Base-by-base conservation (phyloP, 805 yeast species). In the Ogataea nakhonphanomensis region DNA sequence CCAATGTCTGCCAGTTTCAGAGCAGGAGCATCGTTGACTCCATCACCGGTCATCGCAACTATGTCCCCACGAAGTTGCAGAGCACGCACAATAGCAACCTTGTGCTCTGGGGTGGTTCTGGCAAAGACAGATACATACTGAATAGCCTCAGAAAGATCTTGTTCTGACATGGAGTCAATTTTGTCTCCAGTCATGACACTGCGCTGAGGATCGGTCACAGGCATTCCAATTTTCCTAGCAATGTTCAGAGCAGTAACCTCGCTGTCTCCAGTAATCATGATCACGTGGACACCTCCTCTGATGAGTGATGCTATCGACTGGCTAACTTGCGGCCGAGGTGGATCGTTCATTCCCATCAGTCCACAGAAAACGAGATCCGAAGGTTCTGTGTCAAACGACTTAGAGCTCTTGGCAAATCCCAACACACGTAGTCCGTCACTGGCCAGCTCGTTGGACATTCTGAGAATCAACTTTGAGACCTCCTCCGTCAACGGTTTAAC, bases 41-140 rank as follows among this genome's bases (percentile, higher is more conserved):
- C 98, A 65, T 90, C 98, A 53, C 99, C 99, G n/a, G 98, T 90
- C 96, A 91, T 90, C 17, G 97, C 99, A 37, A 91, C 98, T 47
- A 91, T 81, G 61, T 91, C 95, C 37, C 96, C 96, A 59, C 95
- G 76, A 60, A 78, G 76, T 61, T 90, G 95, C 48, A 90, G 71
- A 0, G 96, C 96, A 56, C 84, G 79, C 25, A 90, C 95, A 62
- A 90, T 90, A 45, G 84, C 74, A 46, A 90, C 82, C 59, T 90
- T 90, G 64, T 90, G 96, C 59, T 89, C 95, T 1, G 97, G 97
- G 1, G 96, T 83, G 7, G 96, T 89, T 69, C 97, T 79, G 5
- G 97, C 96, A 71, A 90, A 89, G 4, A 89, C 86, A 23, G 91
- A 81, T 25, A 91, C 95, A 50, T 80, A 78, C 45, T 80, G 79